These are phyloP conservation scores for Suhomyces anneliseae DNA, from an alignment of 1,139 yeast genomes.

Conservation along the genomic window DNA sequence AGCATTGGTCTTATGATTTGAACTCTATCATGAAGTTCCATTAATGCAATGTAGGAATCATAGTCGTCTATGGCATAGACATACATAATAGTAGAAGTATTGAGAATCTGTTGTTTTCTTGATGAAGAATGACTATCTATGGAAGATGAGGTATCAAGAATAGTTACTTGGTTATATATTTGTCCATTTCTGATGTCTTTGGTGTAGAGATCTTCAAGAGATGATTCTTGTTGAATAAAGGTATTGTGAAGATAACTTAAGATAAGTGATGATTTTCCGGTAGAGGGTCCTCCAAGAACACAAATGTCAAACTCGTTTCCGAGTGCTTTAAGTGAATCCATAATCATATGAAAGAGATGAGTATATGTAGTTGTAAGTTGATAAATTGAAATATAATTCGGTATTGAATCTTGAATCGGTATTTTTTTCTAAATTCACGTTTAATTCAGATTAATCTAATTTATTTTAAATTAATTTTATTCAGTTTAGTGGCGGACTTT, in stretches of 20 bases:
- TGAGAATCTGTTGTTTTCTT: slow-evolving; percentile 28
- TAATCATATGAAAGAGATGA: not conserved
- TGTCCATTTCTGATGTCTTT: slow-evolving; percentile 21
- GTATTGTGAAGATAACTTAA: slow-evolving; percentile 25
- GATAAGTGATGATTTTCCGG: slow-evolving; percentile 35
- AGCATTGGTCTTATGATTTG: slow-evolving; percentile 18
- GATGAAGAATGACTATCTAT: slow-evolving; percentile 30
- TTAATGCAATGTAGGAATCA: slow-evolving; percentile 29
- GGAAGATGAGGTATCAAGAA: slow-evolving; percentile 27
- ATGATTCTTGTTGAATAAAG: slow-evolving; percentile 24
- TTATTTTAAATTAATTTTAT: too few species aligned
- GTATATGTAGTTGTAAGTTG: not conserved
- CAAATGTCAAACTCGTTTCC: slow-evolving; percentile 33
- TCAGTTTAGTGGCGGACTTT: too few species aligned
- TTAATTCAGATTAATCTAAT: too few species aligned
- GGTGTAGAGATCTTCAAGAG: slow-evolving; percentile 32
- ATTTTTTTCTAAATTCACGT: too few species aligned
- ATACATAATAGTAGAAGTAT: slow-evolving; percentile 32
- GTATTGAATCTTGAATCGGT: too few species aligned
- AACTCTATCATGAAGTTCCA: slow-evolving; percentile 28
- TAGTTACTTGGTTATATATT: slow-evolving; percentile 25
- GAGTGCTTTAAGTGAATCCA: slow-evolving; percentile 20
- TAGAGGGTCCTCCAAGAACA: slow-evolving; percentile 29
- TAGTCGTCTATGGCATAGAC: slow-evolving; percentile 31
- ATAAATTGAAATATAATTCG: not conserved